phyloP scores from a whole-genome alignment of 192 early-diverging fungal species.

The Backusella circina region DNA sequence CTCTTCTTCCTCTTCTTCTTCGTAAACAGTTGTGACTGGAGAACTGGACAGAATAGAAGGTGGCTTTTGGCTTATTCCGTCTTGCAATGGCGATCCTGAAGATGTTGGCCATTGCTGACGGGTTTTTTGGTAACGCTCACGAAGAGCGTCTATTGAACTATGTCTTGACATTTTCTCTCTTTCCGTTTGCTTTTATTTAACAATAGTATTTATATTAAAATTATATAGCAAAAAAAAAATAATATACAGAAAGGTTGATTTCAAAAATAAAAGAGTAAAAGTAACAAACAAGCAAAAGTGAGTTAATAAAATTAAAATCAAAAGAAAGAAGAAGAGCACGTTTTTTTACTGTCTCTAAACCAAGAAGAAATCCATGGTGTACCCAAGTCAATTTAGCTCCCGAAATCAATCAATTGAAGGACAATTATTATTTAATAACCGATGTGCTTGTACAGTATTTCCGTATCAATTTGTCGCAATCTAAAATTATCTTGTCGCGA shows the following conservation, averaged over 20 bases:
- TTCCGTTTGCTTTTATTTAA: neutral
- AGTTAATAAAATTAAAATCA: neutral
- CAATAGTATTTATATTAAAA: neutral
- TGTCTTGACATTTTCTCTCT: conserved; percentile 8
- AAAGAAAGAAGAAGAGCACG: neutral
- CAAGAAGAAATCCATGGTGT: neutral
- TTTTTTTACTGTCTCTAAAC: neutral
- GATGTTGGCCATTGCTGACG: conserved; percentile 13
- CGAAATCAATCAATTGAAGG: neutral
- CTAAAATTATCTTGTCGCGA: no score
- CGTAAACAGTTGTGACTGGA: conserved; percentile 7
- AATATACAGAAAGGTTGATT: neutral
- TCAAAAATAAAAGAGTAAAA: neutral
- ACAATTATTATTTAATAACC: neutral
- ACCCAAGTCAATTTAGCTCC: neutral
- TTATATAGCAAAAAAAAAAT: neutral
- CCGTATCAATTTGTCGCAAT: no score
- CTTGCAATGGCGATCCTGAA: neutral
- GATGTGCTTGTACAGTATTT: no score
- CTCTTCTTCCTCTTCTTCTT: conserved; percentile 21
- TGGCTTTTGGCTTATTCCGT: neutral
- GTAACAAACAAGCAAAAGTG: neutral
- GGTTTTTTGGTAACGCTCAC: conserved; percentile 9
- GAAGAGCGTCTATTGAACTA: conserved; percentile 7
- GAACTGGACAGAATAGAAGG: neutral